phyloP scores from a whole-genome alignment of 345 rosid genomes.

The Corchorus capsularis region DNA sequence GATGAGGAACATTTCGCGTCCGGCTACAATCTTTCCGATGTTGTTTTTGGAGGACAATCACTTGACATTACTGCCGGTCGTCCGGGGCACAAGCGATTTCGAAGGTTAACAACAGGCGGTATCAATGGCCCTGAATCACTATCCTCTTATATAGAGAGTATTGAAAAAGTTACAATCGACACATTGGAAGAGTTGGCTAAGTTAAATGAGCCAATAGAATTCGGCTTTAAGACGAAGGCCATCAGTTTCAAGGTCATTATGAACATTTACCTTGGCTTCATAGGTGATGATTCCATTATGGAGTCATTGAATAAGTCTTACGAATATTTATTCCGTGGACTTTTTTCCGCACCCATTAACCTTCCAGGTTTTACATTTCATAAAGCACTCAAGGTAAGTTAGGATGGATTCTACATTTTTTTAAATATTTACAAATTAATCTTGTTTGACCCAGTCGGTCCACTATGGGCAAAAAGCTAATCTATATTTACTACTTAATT shows the following conservation, averaged over 20 bases:
- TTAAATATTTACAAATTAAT: no score
- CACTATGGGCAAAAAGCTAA: no score
- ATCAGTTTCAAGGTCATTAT: slow-evolving; percentile 7
- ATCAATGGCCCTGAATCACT: slow-evolving; percentile 30
- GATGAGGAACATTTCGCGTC: slow-evolving; percentile 40
- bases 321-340: background rate
- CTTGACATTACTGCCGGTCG: no score
- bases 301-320: background rate
- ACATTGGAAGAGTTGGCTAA: background rate
- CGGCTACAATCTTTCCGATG: slow-evolving; percentile 11
- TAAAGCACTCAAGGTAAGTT: background rate
- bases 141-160: background rate
- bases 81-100: slow-evolving; percentile 22
- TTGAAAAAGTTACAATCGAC: background rate
- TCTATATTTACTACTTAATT: no score
- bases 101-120: slow-evolving; percentile 30
- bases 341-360: background rate
- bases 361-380: background rate
- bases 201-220: background rate
- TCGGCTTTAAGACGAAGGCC: background rate
- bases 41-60: no score
- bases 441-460: no score
- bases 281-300: background rate
- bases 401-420: no score
- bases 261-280: background rate